A percentile compares a stretch with the other conserved stretches of the same genome.
These are phyloP conservation scores for Craspedostauros australis DNA, from an alignment of 108 stramenopile species.

Conservation along the genomic window DNA sequence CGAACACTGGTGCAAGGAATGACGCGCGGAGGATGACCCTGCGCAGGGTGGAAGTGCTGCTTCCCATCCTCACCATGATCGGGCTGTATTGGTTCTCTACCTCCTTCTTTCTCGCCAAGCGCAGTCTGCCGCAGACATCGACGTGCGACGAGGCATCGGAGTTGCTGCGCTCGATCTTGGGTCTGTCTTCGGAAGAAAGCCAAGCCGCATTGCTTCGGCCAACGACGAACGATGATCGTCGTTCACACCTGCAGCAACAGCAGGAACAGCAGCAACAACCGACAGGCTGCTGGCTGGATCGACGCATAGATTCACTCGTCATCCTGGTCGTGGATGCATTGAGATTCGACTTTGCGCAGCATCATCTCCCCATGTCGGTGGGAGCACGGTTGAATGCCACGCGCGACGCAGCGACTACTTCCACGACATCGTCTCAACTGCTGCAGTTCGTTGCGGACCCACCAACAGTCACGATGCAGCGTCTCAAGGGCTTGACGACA, in stretches of 20 bases:
- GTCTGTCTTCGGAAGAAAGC: conserved; percentile 15
- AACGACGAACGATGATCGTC: background rate
- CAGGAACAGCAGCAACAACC: background rate
- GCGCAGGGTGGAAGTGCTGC: conserved; percentile 16
- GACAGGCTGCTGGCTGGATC: conserved; percentile 72
- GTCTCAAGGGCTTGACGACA: conserved; percentile 94
- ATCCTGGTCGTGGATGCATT: conserved; percentile 93
- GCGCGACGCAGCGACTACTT: conserved; percentile 9
- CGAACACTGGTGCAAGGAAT: no score
- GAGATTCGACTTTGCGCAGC: conserved; percentile 89
- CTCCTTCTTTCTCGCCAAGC: conserved; percentile 49
- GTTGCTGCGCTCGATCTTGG: conserved; percentile 32
- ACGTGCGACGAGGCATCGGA: conserved; percentile 39
- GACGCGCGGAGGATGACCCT: no score
- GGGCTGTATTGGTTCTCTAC: conserved; percentile 48
- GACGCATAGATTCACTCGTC: conserved; percentile 67
- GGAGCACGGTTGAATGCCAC: conserved; percentile 39
- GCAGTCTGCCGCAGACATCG: conserved; percentile 35
- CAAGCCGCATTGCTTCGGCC: background rate
- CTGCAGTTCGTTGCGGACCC: conserved; percentile 94
- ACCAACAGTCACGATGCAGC: conserved; percentile 98
- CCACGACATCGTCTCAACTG: conserved; percentile 36
- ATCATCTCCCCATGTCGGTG: conserved; percentile 65
- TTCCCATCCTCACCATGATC: conserved; percentile 14
- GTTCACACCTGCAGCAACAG: background rate